Percentiles rank a stretch among this genome's conserved stretches.
Conservation (phyloP, 2,329 filamentous ascomycete genomes). For the Fusarium sp. region DNA sequence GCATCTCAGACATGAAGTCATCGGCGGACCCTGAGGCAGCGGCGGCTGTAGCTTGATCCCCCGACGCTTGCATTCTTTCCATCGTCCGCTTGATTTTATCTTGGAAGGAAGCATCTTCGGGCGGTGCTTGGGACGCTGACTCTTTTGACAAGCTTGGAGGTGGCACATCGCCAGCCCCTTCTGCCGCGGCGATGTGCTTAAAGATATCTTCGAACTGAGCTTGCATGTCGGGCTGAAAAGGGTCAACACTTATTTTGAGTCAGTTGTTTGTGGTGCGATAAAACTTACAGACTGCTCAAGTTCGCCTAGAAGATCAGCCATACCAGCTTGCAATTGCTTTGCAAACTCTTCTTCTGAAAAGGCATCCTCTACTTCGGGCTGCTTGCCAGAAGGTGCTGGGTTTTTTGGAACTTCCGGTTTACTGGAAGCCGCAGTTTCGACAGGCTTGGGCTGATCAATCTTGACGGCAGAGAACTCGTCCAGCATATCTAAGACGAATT, state of each 20-base stretch:
- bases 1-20: constrained; percentile 89
- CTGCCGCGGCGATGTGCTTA: constrained; percentile 73
- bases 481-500: constrained; percentile 75
- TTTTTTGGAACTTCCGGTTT: constrained; percentile 51
- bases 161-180: constrained; percentile 46
- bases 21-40: constrained; percentile 74
- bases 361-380: constrained; percentile 51
- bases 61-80: constrained; percentile 93
- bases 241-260: background rate
- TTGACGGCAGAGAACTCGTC: constrained; percentile 85
- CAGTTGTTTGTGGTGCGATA: background rate
- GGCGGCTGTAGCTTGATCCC: constrained; percentile 84
- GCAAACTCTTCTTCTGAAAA: constrained; percentile 82
- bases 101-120: constrained; percentile 78
- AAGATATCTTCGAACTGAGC: constrained; percentile 82
- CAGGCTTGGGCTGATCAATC: constrained; percentile 50
- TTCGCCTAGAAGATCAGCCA: constrained; percentile 83
- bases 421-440: constrained; percentile 45
- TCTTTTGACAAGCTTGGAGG: constrained; percentile 41
- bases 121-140: constrained; percentile 51
- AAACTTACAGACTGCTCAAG: constrained; percentile 68
- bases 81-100: constrained; percentile 94
- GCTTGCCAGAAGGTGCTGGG: constrained; percentile 40
- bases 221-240: constrained; percentile 73
- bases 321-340: constrained; percentile 87